Evolutionary conservation across 1,139 yeast genomes (phyloP), one percentile per base, ranked within the genome.

Genomic region (Taphrina communis): DNA sequence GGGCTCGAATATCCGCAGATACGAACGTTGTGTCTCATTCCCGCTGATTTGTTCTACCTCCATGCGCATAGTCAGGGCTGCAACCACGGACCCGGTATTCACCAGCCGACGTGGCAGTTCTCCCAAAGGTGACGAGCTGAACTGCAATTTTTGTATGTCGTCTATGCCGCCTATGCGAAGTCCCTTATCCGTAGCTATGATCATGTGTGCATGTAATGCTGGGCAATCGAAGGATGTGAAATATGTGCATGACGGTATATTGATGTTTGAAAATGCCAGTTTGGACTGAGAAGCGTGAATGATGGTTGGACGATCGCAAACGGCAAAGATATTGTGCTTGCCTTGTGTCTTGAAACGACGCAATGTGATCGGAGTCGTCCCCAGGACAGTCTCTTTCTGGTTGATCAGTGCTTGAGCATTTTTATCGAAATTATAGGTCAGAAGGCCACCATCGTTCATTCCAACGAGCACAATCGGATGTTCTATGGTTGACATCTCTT

Each of bases 101-200:
- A 60, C 52, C 56, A 63, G 19, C 8, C 75, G 69, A 14, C 74
- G 69, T 19, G 73, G 74, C 11, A 73, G 68, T 51, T 73, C 74
- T 31, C 68, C 65, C 6, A 73, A 46, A 36, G 72, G 72, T 9
- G 71, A 55, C n/a, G 74, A 71, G 55, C 70, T 72, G 14, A 73
- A 69, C 36, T 73, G 74, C 21, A 74, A 68, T 38, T 72, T 72
- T 69, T 70, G 73, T 6, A 72, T 55, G 25, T 67, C 71, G 53
- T 72, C 74, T 12, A 73, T 66, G 14, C 65, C 68, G 12, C 74
- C 74, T 35, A 71, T 69, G 17, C 59, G 41, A 21, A 73, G 53
- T 21, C 57, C 69, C 21, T 50, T 66, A 21, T 70, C 73, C 9
- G 72, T 62, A 6, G 73, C 74, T 48, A 69, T 65, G n/a, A 71